These are phyloP conservation scores for Penicillium sp. DNA, from an alignment of 2,329 filamentous ascomycete species.

Conservation along the genomic window DNA sequence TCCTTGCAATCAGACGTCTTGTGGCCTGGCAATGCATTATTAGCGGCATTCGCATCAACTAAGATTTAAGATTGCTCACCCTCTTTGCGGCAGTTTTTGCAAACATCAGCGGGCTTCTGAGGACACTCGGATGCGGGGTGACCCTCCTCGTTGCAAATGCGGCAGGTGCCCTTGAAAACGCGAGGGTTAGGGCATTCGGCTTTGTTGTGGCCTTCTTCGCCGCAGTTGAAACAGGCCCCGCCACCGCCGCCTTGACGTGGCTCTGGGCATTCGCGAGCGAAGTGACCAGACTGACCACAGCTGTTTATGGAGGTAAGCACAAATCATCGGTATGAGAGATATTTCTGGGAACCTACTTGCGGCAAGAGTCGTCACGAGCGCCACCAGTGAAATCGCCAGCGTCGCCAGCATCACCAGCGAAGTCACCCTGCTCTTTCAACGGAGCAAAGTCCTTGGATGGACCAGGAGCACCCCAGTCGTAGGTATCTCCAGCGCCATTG, in stretches of 20 bases:
- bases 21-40: constrained; percentile 36
- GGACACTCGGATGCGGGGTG: constrained; percentile 45
- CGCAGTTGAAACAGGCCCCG: constrained; percentile 45
- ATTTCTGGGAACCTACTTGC: constrained; percentile 29
- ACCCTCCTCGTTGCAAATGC: constrained; percentile 44
- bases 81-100: constrained; percentile 46
- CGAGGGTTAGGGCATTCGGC: constrained; percentile 44
- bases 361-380: constrained; percentile 27
- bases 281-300: constrained; percentile 35
- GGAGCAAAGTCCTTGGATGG: constrained; percentile 6
- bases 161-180: constrained; percentile 46
- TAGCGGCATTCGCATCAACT: neutral
- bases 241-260: constrained; percentile 30
- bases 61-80: constrained; percentile 26
- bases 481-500: neutral
- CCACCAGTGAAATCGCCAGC: neutral
- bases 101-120: constrained; percentile 39
- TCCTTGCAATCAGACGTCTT: constrained; percentile 42
- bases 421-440: constrained; percentile 7
- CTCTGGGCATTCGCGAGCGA: constrained; percentile 42
- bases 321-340: neutral
- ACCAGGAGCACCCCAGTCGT: constrained; percentile 5
- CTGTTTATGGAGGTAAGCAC: constrained; percentile 18
- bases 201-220: constrained; percentile 43
- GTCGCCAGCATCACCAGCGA: neutral